phyloP scores from a whole-genome alignment of 1,284 basidiomycete species.

The Ustilago trichophora region DNA sequence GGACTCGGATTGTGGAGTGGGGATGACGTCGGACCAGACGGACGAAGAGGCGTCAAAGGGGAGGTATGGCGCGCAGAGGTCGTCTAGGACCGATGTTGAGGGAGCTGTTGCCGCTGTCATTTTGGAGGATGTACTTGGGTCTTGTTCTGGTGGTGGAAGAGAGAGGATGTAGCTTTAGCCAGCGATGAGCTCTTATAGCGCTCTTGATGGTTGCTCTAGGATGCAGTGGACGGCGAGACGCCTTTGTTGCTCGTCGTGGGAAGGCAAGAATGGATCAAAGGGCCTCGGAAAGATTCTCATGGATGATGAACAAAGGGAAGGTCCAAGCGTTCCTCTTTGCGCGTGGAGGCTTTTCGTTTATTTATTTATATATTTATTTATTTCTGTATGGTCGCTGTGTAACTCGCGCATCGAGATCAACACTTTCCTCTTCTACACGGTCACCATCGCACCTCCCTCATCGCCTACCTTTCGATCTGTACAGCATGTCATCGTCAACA shows the following conservation, averaged over 20 bases:
- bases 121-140: neutral
- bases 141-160: conserved; percentile 3
- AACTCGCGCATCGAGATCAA: conserved; percentile 12
- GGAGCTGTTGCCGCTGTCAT: conserved; percentile 15
- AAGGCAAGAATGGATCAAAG: neutral
- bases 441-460: too few species aligned
- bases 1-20: conserved; percentile 54
- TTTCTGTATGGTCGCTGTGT: neutral
- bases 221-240: too few species aligned
- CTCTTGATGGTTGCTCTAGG: too few species aligned
- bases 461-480: too few species aligned
- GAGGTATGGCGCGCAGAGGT: conserved; percentile 25
- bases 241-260: too few species aligned
- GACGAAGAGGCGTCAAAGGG: conserved; percentile 45
- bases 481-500: conserved; percentile 2
- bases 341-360: neutral
- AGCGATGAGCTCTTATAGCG: too few species aligned
- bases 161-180: too few species aligned
- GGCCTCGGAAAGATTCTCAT: neutral
- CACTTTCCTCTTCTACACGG: conserved; percentile 4
- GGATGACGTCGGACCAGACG: conserved; percentile 55
- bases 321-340: conserved; percentile 9
- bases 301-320: conserved; percentile 5
- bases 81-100: conserved; percentile 13
- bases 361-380: neutral